phyloP scores from a whole-genome alignment of 805 yeast genomes.

The Myxozyma geophila region DNA sequence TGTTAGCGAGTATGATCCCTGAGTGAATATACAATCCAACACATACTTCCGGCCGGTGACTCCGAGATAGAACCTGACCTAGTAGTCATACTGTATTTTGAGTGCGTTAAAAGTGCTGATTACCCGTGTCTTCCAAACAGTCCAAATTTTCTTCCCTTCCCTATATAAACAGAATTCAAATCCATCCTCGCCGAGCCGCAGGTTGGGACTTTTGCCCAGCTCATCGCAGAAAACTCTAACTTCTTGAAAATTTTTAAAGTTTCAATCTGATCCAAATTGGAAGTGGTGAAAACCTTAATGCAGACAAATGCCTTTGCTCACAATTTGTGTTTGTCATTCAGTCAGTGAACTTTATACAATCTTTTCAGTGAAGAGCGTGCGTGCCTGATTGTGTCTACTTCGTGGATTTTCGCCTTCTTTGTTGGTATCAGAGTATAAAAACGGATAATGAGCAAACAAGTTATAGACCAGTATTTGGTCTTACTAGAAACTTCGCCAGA shows the following conservation, averaged over 20 bases:
- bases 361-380: neutral
- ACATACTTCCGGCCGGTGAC: slow-evolving; percentile 17
- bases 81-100: neutral
- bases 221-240: neutral
- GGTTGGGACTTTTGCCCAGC: neutral
- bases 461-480: slow-evolving; percentile 27
- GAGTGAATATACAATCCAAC: neutral
- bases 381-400: neutral
- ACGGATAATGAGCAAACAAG: slow-evolving; percentile 16
- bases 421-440: neutral
- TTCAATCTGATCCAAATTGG: neutral
- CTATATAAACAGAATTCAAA: neutral
- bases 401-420: neutral
- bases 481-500: slow-evolving; percentile 13
- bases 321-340: slow-evolving; percentile 4
- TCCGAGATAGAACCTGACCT: slow-evolving; percentile 3
- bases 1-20: neutral
- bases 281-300: neutral
- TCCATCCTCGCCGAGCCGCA: too few relatives aligned
- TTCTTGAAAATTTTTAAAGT: too few relatives aligned
- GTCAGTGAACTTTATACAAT: neutral
- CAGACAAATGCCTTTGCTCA: slow-evolving; percentile 5
- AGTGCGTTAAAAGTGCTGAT: too few relatives aligned
- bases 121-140: neutral
- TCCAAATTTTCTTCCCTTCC: neutral